Base-by-base conservation (phyloP, 306 rosid species). In the Alnus glutinosa region DNA sequence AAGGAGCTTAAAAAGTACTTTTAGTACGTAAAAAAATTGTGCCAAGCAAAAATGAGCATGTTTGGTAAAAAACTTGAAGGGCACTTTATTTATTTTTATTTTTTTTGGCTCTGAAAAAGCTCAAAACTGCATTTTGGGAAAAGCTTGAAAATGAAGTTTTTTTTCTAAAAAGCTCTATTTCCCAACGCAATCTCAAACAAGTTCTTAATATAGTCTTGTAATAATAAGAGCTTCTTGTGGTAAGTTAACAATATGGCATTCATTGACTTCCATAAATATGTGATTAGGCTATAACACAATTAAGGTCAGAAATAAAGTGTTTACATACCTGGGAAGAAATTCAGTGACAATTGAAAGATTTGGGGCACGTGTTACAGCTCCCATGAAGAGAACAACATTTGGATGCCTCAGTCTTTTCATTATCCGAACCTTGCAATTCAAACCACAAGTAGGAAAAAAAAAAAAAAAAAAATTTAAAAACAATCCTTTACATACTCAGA, bases 311-410 rank as follows among this genome's bases (percentile, higher is more conserved):
- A 58, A 76, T 16, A 81, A 72, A 79, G n/a, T 76, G 59, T 39
- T 49, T 81, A 61, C 71, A 79, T 87, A 94, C 97, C 98, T 94
- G 78, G 97, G 97, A 86, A 94, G 98, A 90, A 90, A 94, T 85
- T 94, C 98, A 1, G 98, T 90, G 70, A 94, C 87, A 50, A 94
- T 94, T 44, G 97, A 94, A 82, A 94, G 97, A 88, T 94, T 90
- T 76, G 97, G 97, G 76, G 96, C 75, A 71, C 93, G 92, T 73
- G 92, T 92, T 79, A 94, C 91, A 37, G 94, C 98, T 82, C 97
- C 98, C 98, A 94, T 94, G 92, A 94, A 94, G 78, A 94, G 96
- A 91, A 94, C 97, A 78, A 92, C 97, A 83, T 94, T 94, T 32
- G 98, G 97, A 92, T 94, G 98, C 89, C 98, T 87, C 77, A 94